Evolutionary conservation across 1,284 basidiomycete genomes (phyloP), one percentile per base, ranked within the genome.

Genomic region (Kalmanozyma brasiliensis): DNA sequence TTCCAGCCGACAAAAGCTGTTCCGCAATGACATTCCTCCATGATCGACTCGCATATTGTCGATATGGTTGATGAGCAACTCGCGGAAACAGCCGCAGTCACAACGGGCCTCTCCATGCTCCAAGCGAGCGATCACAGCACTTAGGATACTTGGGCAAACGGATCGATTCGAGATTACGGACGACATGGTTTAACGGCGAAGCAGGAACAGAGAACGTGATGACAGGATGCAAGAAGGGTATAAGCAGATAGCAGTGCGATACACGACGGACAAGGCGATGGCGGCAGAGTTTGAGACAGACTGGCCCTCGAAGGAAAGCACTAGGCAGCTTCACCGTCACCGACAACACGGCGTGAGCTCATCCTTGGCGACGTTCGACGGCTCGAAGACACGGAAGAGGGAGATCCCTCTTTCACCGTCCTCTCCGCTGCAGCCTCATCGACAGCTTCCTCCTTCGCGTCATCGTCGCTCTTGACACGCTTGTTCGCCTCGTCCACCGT

Each of bases 331-430:
- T 52, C 52, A 35, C 40, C 59, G 23, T 52, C 52, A 35, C 40
- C 59, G 23, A 53, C 58, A 23, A 62, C 35, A 10, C 51, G 49
- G 22, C 66, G 60, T 8, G 55, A 41, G 11, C 56, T 22, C 66
- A 69, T 70, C 41, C 67, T 61, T 0, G 67, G 67, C 37, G 67
- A 70, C 9, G 67, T 70, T 10, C 67, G 44, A 10, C 67, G 62
- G 17, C 67, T 70, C 17, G 61, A 65, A 9, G 67, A 65, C 4
- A 64, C 56, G 1, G 56, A 64, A 17, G 60, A 58, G 26, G 66
- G 60, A 7, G 53, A 52, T 8, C 38, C 56, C 14, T 61, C 67
- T 29, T 57, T 70, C 22, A 53, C 43, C 7, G 44, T 29, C 6
- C 56, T 44, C 20, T 41, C 49, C 10, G 38, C n/a, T n/a, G n/a